Evolutionary conservation across 2,329 filamentous ascomycete species (phyloP), one percentile per base, ranked within the genome.

Genomic region (Emergomyces pasteurianus): DNA sequence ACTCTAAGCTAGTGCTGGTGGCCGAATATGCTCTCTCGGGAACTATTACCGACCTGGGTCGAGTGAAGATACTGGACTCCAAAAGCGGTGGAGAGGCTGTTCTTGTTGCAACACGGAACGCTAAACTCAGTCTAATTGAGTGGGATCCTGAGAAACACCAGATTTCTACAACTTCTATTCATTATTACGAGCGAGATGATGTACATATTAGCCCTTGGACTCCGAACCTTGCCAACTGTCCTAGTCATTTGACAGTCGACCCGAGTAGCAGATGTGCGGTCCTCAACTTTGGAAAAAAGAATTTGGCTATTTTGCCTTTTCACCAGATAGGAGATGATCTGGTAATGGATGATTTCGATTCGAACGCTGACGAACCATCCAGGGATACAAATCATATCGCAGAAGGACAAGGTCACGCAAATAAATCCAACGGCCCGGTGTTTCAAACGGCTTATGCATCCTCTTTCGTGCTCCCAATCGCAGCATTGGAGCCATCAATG

Each of bases 121-220:
- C 94, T 49, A 96, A 96, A 76, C 82, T 97, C 70, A 95, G 89
- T 74, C 80, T 99, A 73, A 81, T 96, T 60, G 90, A 96, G 77
- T 99, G 94, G 94, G 90, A 97, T 72, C 86, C 90, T 9, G 85
- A 88, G 71, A 85, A 84, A 66, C 82, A 89, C 74, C 83, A 84
- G 58, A 86, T 97, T 67, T 86, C 87, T 67, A 97, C 92, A 59
- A 84, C 94, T 64, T 97, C 92, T 58, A 92, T 99, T 69, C 94
- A 99, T 78, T 97, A 92, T 80, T 99, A 97, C 76, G 94, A 99
- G 74, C 89, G 94, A 72, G 92, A 96, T 70, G 92, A 96, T 71
- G 79, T 92, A 63, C 85, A 88, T 66, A 86, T 87, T 59, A 88
- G 85, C 64, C 92, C 92, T 0, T 96, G 91, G 87, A 86, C 88